Evolutionary conservation across 2,329 filamentous ascomycete species (phyloP).

Genomic region (Trichoderma aggressivum): DNA sequence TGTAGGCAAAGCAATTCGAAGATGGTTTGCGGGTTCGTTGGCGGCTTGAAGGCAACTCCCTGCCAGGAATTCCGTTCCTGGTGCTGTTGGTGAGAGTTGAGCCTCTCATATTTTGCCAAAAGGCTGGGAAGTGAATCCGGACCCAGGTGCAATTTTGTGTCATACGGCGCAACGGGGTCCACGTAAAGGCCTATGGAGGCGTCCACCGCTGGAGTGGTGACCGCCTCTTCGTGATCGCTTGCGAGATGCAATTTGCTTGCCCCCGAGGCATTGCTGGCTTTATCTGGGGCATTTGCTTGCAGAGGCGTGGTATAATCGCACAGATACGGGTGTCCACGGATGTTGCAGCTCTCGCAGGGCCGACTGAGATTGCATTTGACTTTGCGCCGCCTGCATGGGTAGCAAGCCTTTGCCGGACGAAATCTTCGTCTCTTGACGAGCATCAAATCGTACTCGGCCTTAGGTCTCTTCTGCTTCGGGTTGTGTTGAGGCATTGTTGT

Average conservation of each 20-base stretch:
- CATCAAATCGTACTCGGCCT: background rate
- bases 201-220: background rate
- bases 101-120: background rate
- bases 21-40: background rate
- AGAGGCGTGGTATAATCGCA: background rate
- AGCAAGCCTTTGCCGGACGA: background rate
- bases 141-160: background rate
- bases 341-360: conserved; percentile 1
- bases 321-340: background rate
- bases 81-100: background rate
- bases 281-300: background rate
- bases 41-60: background rate
- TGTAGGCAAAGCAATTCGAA: background rate
- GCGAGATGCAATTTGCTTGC: background rate
- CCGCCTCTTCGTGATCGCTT: background rate
- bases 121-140: conserved; percentile 1
- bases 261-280: background rate
- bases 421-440: background rate
- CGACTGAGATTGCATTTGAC: background rate
- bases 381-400: conserved; percentile 1
- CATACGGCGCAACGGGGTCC: background rate
- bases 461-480: background rate
- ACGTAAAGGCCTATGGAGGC: background rate
- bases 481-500: background rate
- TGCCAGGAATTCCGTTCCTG: background rate